Percentiles rank a stretch among this genome's conserved stretches.
phyloP scores from a whole-genome alignment of 192 early-diverging fungal genomes.

The Coemansia sp. region DNA sequence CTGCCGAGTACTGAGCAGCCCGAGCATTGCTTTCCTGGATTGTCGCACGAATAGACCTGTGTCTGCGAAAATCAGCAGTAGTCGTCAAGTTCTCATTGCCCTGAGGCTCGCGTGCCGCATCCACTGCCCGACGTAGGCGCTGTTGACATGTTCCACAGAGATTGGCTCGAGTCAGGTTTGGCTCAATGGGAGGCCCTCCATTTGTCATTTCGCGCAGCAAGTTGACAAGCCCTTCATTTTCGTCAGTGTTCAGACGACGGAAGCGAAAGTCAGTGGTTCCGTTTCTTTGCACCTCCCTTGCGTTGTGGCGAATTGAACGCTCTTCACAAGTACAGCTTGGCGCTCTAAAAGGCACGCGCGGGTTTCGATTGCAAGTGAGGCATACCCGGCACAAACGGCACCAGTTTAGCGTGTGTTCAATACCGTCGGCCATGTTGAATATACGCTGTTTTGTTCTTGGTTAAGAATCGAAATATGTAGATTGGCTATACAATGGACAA shows the following conservation, averaged over 20 bases:
- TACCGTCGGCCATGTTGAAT: not conserved
- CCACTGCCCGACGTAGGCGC: conserved; percentile 36
- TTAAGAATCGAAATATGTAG: too few species aligned
- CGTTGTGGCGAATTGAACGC: conserved; percentile 18
- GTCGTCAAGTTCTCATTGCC: not conserved
- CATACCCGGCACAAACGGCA: conserved; percentile 43
- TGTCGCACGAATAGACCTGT: conserved; percentile 38
- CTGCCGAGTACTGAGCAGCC: conserved; percentile 6
- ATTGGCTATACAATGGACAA: too few species aligned
- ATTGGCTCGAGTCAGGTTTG: conserved; percentile 34
- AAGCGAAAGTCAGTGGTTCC: conserved; percentile 44
- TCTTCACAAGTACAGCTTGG: conserved; percentile 22
- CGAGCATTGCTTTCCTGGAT: conserved; percentile 16
- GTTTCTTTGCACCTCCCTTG: conserved; percentile 22
- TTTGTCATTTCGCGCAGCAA: conserved; percentile 19
- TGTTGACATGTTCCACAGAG: conserved; percentile 51
- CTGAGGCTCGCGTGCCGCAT: conserved; percentile 16
- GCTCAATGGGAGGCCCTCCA: conserved; percentile 18
- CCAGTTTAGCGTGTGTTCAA: conserved; percentile 43
- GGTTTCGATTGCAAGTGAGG: conserved; percentile 27
- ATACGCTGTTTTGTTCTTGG: not conserved
- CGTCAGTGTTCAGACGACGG: conserved; percentile 19
- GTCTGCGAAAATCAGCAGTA: conserved; percentile 40
- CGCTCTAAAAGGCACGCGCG: conserved; percentile 18
- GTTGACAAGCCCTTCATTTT: conserved; percentile 9